phyloP scores from a whole-genome alignment of 2,329 filamentous ascomycete genomes.

The Aspergillus tubingensis region DNA sequence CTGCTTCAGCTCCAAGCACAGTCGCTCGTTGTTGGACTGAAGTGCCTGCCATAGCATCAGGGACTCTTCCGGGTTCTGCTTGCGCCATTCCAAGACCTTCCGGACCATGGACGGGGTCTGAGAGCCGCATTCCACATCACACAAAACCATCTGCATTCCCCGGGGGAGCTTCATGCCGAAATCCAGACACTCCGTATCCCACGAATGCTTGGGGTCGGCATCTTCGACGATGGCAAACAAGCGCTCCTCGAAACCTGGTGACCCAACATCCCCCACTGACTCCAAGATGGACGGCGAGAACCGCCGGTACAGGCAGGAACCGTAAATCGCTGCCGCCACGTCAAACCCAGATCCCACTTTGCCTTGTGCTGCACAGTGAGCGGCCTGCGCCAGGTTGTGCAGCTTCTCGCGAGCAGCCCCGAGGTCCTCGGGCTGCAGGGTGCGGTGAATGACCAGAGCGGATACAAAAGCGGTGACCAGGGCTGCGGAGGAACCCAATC shows the following conservation, averaged over 20 bases:
- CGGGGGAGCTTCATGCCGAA: conserved; percentile 69
- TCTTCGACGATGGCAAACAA: conserved; percentile 69
- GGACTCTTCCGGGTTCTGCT: conserved; percentile 57
- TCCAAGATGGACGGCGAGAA: conserved; percentile 80
- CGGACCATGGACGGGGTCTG: conserved; percentile 96
- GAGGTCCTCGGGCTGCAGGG: conserved; percentile 45
- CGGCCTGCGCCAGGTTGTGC: conserved; percentile 91
- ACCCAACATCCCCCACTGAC: conserved; percentile 65
- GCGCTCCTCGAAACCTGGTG: conserved; percentile 65
- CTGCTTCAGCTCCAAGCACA: conserved; percentile 65
- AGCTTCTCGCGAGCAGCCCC: conserved; percentile 61
- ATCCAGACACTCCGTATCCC: conserved; percentile 79
- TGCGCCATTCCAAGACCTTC: conserved; percentile 80
- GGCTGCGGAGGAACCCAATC: conserved; percentile 90
- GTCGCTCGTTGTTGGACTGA: conserved; percentile 70
- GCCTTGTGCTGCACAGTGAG: conserved; percentile 93
- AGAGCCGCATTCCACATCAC: conserved; percentile 91
- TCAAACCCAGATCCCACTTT: conserved; percentile 97
- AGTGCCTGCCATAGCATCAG: conserved; percentile 75
- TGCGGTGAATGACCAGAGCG: conserved; percentile 48
- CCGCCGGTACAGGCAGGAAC: conserved; percentile 86
- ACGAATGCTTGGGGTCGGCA: conserved; percentile 52
- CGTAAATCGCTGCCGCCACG: conserved; percentile 88
- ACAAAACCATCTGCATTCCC: conserved; percentile 82
- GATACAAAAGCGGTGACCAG: conserved; percentile 81